Conservation (phyloP, 2,329 filamentous ascomycete species). For the Colletotrichum siamense region DNA sequence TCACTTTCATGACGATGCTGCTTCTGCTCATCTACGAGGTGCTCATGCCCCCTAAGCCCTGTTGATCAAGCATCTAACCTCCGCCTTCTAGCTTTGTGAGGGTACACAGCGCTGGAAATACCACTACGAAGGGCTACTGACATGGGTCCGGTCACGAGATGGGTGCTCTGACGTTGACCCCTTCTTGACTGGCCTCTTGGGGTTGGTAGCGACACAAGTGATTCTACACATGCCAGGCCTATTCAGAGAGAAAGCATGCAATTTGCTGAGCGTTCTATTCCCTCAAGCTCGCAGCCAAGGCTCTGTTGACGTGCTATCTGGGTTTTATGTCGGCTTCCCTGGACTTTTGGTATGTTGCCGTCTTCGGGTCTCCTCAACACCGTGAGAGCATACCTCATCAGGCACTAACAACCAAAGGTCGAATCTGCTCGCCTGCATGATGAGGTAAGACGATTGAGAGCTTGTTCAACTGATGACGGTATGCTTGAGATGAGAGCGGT, state of each 20-base stretch:
- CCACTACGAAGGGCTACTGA: not conserved
- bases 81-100: not conserved
- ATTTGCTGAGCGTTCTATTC: not conserved
- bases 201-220: not conserved
- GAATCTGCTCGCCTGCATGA: not conserved
- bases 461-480: not conserved
- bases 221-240: not conserved
- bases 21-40: not conserved
- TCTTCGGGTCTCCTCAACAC: not conserved
- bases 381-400: not conserved
- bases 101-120: not conserved
- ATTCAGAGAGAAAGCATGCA: not conserved
- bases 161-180: not conserved
- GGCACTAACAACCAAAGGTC: not conserved
- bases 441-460: not conserved
- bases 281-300: not conserved
- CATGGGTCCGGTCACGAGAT: not conserved
- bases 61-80: not conserved
- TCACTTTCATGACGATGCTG: not conserved
- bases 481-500: not conserved
- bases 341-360: not conserved
- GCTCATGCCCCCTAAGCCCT: fast-evolving
- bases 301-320: not conserved
- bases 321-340: not conserved
- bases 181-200: not conserved